phyloP scores from a whole-genome alignment of 176 grass and related monocot species.

The Poa annua region DNA sequence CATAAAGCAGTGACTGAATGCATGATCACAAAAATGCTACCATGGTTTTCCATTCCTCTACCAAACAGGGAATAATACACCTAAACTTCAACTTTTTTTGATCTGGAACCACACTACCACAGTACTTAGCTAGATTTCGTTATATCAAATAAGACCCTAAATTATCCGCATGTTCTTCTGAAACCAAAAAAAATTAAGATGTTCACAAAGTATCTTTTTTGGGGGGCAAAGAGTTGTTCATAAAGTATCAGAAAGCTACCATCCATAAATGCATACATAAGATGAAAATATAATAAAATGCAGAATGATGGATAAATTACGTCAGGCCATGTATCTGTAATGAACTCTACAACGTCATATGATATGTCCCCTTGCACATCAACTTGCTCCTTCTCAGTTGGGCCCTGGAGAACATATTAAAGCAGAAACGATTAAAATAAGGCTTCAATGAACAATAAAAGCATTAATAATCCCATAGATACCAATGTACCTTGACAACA shows the following conservation, averaged over 20 bases:
- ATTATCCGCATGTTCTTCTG: neutral
- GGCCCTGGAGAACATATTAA: constrained; percentile 57
- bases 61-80: neutral
- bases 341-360: constrained; percentile 93
- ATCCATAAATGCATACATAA: neutral
- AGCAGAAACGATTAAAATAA: neutral
- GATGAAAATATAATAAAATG: constrained; percentile 22
- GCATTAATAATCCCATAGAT: neutral
- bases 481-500: constrained; percentile 80
- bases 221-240: neutral
- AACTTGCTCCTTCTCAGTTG: constrained; percentile 99
- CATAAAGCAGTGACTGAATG: neutral
- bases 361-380: constrained; percentile 99
- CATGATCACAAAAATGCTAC: neutral
- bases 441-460: neutral
- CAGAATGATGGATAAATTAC: constrained; percentile 57
- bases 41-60: neutral
- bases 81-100: constrained; percentile 14
- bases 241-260: neutral
- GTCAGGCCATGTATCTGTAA: constrained; percentile 97
- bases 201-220: neutral
- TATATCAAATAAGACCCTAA: neutral
- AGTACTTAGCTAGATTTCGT: constrained; percentile 16
- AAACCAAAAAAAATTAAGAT: neutral
- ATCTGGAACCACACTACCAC: neutral